phyloP scores from a whole-genome alignment of 1,284 basidiomycete genomes.

The Leucoagaricus sp. region DNA sequence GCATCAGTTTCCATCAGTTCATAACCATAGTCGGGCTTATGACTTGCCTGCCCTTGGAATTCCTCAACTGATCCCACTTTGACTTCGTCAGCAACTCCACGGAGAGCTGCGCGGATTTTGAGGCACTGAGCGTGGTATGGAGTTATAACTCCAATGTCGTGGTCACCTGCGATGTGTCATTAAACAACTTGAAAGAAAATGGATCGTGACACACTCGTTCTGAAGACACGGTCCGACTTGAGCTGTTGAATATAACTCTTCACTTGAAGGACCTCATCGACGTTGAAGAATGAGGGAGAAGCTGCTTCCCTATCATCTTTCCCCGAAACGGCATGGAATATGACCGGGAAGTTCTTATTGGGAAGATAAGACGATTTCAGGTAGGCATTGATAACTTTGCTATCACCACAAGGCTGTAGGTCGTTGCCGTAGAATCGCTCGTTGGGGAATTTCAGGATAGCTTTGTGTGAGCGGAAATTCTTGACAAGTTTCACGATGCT shows the following conservation, averaged over 20 bases:
- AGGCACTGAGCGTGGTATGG: constrained; percentile 59
- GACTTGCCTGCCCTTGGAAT: constrained; percentile 47
- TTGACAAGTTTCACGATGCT: constrained; percentile 41
- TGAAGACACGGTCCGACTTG: constrained; percentile 31
- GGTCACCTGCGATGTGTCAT: constrained; percentile 28
- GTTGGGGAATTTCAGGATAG: constrained; percentile 60
- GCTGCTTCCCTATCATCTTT: constrained; percentile 60
- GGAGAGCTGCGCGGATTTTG: constrained; percentile 41
- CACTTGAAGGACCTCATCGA: constrained; percentile 54
- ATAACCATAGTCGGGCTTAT: neutral
- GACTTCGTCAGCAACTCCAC: constrained; percentile 48
- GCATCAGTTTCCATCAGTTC: neutral
- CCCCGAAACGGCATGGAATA: constrained; percentile 63
- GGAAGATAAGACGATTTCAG: constrained; percentile 44
- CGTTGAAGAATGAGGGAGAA: constrained; percentile 70
- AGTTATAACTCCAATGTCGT: constrained; percentile 58
- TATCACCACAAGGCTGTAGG: constrained; percentile 44
- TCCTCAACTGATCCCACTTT: constrained; percentile 62
- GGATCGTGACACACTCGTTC: constrained; percentile 38
- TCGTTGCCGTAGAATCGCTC: constrained; percentile 54
- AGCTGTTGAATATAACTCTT: constrained; percentile 44
- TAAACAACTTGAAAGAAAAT: neutral
- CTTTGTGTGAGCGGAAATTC: constrained; percentile 59
- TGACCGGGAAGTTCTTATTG: constrained; percentile 51
- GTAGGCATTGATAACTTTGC: constrained; percentile 37